Evolutionary conservation across 192 early-diverging fungal species (phyloP).

Genomic region (Gigaspora rosea): DNA sequence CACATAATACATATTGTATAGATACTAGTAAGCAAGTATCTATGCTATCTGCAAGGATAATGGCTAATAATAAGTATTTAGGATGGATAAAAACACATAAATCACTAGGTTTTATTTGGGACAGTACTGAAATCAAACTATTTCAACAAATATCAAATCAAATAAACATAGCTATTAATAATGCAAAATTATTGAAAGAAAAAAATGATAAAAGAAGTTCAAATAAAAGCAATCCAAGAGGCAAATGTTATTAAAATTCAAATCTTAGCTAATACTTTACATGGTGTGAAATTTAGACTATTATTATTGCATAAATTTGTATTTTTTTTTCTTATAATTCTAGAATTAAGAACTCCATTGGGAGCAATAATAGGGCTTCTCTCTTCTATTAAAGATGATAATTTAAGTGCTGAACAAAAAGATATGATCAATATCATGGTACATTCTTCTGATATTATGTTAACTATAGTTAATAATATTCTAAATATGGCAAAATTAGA

Average conservation of each 20-base stretch:
- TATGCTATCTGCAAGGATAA: background rate
- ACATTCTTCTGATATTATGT: constrained; percentile 42
- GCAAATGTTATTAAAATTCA: constrained; percentile 46
- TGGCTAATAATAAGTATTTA: background rate
- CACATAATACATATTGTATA: background rate
- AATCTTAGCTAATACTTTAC: constrained; percentile 47
- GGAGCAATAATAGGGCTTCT: constrained; percentile 48
- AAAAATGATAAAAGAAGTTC: constrained; percentile 43
- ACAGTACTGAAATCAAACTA: constrained; percentile 37
- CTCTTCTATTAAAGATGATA: constrained; percentile 43
- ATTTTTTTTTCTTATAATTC: background rate
- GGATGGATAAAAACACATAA: constrained; percentile 25
- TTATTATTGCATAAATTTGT: background rate
- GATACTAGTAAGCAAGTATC: background rate
- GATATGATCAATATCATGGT: constrained; percentile 52
- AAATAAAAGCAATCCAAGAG: constrained; percentile 42
- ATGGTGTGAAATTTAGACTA: constrained; percentile 31
- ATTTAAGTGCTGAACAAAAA: constrained; percentile 40
- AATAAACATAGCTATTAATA: constrained; percentile 43
- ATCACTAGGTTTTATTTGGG: constrained; percentile 31
- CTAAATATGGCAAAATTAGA: constrained; percentile 46
- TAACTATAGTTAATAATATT: constrained; percentile 47
- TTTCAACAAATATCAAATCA: constrained; percentile 47
- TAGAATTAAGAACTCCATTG: constrained; percentile 38
- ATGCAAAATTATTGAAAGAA: constrained; percentile 39